Evolutionary conservation across 768 basidiomycete genomes (phyloP), one percentile per base, ranked within the genome.

Genomic region (Multifurca ochricompacta): DNA sequence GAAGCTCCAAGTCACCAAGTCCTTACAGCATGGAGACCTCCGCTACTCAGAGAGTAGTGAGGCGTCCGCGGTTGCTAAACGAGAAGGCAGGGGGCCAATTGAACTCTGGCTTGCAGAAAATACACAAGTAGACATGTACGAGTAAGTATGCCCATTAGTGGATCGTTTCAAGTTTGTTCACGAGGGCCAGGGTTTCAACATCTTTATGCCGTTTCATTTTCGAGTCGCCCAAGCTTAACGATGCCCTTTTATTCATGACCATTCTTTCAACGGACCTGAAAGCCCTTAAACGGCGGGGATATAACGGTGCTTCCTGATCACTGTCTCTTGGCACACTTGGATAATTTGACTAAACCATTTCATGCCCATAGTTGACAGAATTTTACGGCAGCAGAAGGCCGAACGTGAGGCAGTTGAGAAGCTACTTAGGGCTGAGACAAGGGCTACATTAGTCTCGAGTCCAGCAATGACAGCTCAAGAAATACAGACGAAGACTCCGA

Each of bases 221-320:
- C 59, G 79, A 86, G 51, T 76, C 80, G 7, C 83, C 83, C 2
- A 86, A 87, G 67, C 79, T 84, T 23, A 91, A 93, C 64, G 95
- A 99, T 66, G 81, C 88, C 0, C 73, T 99, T 6, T 67, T 98
- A 7, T 85, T 98, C 61, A 88, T 91, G 80, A 96, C 93, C 0
- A 91, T 99, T 49, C 75, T 99, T 16, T 91, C 91, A 0, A 97
- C 94, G 0, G 91, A 94, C 59, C 70, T 97, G 36, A 78, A 81
- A 54, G 82, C 90, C 3, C 67, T 96, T 58, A 85, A 83, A 63
- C 74, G 91, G 35, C 74, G 91, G 59, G 93, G 91, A 5, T 94
- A 91, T 65, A 91, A 92, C 62, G 85, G 89, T 87, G 59, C 4
- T 73, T 63, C 11, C 41, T 30, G 36, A 9, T 34, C 54, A 9